These are phyloP conservation scores for Tetracladium setigerum DNA, from an alignment of 495 filamentous ascomycete species.

Conservation along the genomic window DNA sequence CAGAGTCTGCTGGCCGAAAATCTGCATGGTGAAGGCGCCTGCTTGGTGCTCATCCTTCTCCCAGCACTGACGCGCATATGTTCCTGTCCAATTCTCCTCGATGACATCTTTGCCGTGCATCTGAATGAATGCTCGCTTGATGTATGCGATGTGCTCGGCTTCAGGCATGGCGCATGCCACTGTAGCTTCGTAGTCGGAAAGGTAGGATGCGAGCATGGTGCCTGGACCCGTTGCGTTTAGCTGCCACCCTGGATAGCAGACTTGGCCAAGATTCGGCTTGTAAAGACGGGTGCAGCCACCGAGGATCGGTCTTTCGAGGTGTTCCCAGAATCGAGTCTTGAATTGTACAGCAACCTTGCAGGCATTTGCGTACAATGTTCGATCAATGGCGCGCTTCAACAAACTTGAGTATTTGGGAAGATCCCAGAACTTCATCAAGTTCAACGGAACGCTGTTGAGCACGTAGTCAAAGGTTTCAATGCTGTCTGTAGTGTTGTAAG, in stretches of 20 bases:
- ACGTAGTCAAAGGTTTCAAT: slow-evolving; percentile 52
- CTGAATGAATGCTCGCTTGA: slow-evolving; percentile 51
- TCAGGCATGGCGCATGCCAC: slow-evolving; percentile 28
- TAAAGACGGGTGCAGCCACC: slow-evolving; percentile 53
- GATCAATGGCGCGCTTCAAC: slow-evolving; percentile 52
- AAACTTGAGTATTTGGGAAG: slow-evolving; percentile 32
- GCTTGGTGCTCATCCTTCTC: slow-evolving; percentile 42
- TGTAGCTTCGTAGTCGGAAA: slow-evolving; percentile 28
- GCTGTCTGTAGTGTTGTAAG: neutral
- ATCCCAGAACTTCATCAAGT: slow-evolving; percentile 47
- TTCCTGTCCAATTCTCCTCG: slow-evolving; percentile 49
- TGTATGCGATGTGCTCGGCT: slow-evolving; percentile 46
- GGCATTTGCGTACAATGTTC: slow-evolving; percentile 46
- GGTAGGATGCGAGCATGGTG: slow-evolving; percentile 52
- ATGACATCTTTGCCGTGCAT: slow-evolving; percentile 48
- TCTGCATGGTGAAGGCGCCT: slow-evolving; percentile 48
- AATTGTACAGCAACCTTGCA: slow-evolving; percentile 64
- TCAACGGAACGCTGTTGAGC: slow-evolving; percentile 55
- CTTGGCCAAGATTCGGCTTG: slow-evolving; percentile 46
- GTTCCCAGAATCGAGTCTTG: slow-evolving; percentile 61
- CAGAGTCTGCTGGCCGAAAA: slow-evolving; percentile 52
- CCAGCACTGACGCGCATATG: slow-evolving; percentile 54
- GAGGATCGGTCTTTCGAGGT: slow-evolving; percentile 49
- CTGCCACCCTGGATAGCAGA: slow-evolving; percentile 59
- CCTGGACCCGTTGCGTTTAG: slow-evolving; percentile 55